These are phyloP conservation scores for Mesostigma viride DNA, from an alignment of 139 green algal species.

Conservation along the genomic window DNA sequence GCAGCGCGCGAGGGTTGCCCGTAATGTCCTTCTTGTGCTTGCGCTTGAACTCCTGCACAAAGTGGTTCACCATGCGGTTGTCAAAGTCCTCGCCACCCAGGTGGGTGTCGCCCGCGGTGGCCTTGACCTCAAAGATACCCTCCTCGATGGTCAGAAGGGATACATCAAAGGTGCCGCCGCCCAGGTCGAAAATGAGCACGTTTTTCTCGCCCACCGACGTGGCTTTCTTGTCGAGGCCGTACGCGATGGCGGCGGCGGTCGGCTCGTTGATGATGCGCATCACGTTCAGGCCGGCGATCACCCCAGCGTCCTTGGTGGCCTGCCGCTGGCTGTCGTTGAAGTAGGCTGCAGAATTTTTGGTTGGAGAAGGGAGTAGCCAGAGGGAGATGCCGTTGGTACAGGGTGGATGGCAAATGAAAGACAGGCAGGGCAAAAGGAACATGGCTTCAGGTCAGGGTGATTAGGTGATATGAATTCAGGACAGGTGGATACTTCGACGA, in stretches of 20 bases:
- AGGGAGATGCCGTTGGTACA: too few relatives aligned
- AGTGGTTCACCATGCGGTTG: constrained; percentile 84
- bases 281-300: constrained; percentile 88
- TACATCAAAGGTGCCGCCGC: constrained; percentile 93
- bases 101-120: constrained; percentile 94
- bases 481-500: too few relatives aligned
- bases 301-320: constrained; percentile 89
- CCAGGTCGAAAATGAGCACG: constrained; percentile 84
- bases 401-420: too few relatives aligned
- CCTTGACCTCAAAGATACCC: constrained; percentile 97
- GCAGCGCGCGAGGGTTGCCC: constrained; percentile 61
- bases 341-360: too few relatives aligned
- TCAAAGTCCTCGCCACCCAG: constrained; percentile 97
- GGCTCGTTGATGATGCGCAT: constrained; percentile 96
- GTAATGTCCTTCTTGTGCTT: constrained; percentile 96
- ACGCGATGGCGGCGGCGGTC: constrained; percentile 85
- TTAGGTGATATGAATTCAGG: too few relatives aligned
- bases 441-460: too few relatives aligned
- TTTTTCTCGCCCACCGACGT: constrained; percentile 25
- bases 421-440: too few relatives aligned
- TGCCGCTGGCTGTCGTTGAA: constrained; percentile 40
- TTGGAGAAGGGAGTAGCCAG: too few relatives aligned
- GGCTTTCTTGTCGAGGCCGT: constrained; percentile 77
- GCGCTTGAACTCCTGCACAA: constrained; percentile 93
- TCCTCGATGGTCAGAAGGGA: constrained; percentile 94